Evolutionary conservation across 1,284 basidiomycete species (phyloP).

Genomic region (Cryptococcus amylolentus): DNA sequence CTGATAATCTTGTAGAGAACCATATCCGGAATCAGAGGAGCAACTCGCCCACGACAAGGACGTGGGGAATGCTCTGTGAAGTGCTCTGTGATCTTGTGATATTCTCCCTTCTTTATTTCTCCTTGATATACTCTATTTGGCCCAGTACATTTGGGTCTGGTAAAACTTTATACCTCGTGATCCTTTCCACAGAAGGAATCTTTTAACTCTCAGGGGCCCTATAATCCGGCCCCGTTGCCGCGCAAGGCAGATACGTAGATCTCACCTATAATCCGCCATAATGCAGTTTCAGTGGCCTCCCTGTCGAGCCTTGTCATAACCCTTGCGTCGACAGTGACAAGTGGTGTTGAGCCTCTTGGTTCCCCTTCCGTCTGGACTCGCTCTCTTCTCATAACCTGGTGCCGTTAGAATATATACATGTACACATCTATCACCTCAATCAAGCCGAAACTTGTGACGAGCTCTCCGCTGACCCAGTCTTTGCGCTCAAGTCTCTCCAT

Average conservation of each 20-base stretch:
- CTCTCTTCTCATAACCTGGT: no score
- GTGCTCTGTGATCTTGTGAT: not conserved
- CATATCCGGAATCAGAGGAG: not conserved
- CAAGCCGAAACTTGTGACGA: not conserved
- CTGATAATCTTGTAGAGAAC: not conserved
- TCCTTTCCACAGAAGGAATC: no score
- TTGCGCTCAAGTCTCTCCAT: slow-evolving; percentile 27
- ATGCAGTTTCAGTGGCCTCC: no score
- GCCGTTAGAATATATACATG: no score
- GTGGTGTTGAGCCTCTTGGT: not conserved
- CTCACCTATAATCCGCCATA: not conserved
- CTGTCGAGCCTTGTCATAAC: not conserved
- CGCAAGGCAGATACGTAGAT: not conserved
- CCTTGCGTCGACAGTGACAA: not conserved
- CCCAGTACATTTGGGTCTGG: no score
- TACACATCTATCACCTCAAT: not conserved
- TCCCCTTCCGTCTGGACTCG: not conserved
- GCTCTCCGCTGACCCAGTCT: not conserved
- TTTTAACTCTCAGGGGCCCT: not conserved
- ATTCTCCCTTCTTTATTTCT: not conserved
- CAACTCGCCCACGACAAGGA: not conserved
- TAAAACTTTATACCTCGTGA: no score
- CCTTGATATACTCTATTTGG: no score
- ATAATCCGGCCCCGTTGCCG: not conserved
- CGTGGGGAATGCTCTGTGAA: slow-evolving; percentile 8